Conservation (phyloP, 2,329 filamentous ascomycete species). For the Volutella citrinella region DNA sequence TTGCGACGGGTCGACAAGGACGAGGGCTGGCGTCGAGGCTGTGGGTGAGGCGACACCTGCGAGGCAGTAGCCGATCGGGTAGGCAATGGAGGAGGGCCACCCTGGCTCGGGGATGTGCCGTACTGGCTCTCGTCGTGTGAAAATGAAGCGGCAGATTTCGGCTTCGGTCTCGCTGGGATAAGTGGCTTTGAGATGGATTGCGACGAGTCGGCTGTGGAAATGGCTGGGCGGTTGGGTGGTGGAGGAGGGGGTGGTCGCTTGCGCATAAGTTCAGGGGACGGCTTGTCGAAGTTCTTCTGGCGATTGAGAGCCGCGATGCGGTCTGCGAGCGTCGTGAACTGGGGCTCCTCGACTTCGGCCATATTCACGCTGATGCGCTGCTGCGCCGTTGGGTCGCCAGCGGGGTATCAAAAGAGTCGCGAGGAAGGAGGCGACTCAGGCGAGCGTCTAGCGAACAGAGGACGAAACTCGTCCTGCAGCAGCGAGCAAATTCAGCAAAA, state of each 20-base stretch:
- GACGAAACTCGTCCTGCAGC: too few species aligned
- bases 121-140: slow-evolving; percentile 1
- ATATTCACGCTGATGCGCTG: too few species aligned
- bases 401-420: too few species aligned
- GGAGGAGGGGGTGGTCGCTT: slow-evolving; percentile 34
- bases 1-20: slow-evolving; percentile 44
- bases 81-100: slow-evolving; percentile 35
- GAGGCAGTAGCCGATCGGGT: slow-evolving; percentile 27
- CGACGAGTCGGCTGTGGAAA: slow-evolving; percentile 32
- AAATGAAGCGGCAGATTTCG: slow-evolving; percentile 12
- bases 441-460: too few species aligned
- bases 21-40: slow-evolving; percentile 45
- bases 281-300: slow-evolving; percentile 56
- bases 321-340: slow-evolving; percentile 58
- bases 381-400: too few species aligned
- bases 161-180: slow-evolving; percentile 18
- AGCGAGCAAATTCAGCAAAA: too few species aligned
- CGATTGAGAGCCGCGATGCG: slow-evolving; percentile 62
- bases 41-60: slow-evolving; percentile 44
- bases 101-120: slow-evolving; percentile 4
- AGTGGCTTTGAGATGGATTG: slow-evolving; percentile 11
- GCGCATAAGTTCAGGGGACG: slow-evolving; percentile 42
- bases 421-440: too few species aligned
- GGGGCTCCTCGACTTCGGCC: slow-evolving; percentile 60
- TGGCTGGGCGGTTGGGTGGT: slow-evolving; percentile 40